Percentiles rank a stretch among this genome's conserved stretches.
phyloP scores from a whole-genome alignment of 2,329 filamentous ascomycete genomes.

The Massarina eburnea region DNA sequence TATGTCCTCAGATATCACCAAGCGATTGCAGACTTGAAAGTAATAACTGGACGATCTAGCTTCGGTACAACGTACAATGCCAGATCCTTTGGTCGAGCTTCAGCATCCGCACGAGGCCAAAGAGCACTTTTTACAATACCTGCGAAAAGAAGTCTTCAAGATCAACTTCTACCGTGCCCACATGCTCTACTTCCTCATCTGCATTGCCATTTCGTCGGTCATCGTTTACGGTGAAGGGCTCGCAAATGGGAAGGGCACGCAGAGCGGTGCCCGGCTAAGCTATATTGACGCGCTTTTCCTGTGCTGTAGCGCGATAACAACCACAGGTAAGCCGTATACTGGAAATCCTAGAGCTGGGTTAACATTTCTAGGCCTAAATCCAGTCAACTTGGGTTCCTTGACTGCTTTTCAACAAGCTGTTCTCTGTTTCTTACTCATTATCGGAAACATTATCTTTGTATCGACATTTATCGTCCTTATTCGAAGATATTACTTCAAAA shows the following conservation, averaged over 20 bases:
- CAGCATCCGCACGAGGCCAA: neutral
- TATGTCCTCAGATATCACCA: too few species aligned
- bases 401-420: constrained; percentile 32
- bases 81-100: neutral
- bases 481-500: constrained; percentile 25
- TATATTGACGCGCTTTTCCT: constrained; percentile 33
- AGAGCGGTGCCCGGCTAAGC: constrained; percentile 16
- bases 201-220: constrained; percentile 28
- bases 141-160: neutral
- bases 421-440: constrained; percentile 26
- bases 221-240: constrained; percentile 33
- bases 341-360: neutral
- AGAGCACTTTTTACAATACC: constrained; percentile 1
- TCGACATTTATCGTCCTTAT: constrained; percentile 32
- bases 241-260: constrained; percentile 17
- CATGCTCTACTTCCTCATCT: constrained; percentile 33
- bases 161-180: constrained; percentile 13
- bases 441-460: constrained; percentile 35
- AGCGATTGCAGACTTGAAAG: too few species aligned
- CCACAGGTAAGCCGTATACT: constrained; percentile 18
- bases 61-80: too few species aligned
- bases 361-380: constrained; percentile 23
- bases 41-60: too few species aligned
- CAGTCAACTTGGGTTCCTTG: constrained; percentile 26
- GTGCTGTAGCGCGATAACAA: constrained; percentile 35